Base-by-base conservation (phyloP, 2,329 filamentous ascomycete genomes). In the Stachybotrys chlorohalonatus region DNA sequence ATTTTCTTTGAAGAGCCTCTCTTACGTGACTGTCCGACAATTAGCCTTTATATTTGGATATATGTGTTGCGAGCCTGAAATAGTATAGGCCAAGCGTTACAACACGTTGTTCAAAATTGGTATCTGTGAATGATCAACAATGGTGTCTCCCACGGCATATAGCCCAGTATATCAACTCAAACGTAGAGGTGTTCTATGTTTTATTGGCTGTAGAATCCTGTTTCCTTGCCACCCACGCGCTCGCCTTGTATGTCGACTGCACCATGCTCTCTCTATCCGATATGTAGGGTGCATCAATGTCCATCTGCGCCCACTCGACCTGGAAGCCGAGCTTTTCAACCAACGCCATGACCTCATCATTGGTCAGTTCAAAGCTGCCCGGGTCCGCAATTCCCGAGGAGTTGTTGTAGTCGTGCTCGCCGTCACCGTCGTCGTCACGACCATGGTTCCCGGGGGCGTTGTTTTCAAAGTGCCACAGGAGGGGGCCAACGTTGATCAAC, bases 391-490 rank as follows among this genome's bases (percentile, higher is more conserved):
- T 95, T 1, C 90, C 90, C 49, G 79, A 75, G 15, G 76, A 77
- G 56, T 69, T 74, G 53, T 70, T 72, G 36, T 71, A 70, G 57
- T 80, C 77, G 58, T 77, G 72, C 56, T 78, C 75, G 32, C 73
- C 75, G 52, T 80, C 77, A 31, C 74, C 75, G 53, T 79, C 76
- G 45, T 75, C 72, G 39, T 79, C 76, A 47, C 75, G 73, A 11
- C 80, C 75, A 63, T 82, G 75, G 59, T 80, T 78, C 46, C 82
- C 80, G 0, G 81, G 82, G 1, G 82, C 78, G 47, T 86, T 81
- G 60, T 90, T 87, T 67, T 95, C 90, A 68, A 95, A 97, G 69
- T 99, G 95, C 94, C 94, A 99, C 47, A 97, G 75, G 54, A 99
- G 72, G 1, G 94, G 94, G 0, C 94, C 94, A 30, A 95, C 75